Conservation (phyloP, 768 basidiomycete genomes). For the Rhodotorula babjevae region DNA sequence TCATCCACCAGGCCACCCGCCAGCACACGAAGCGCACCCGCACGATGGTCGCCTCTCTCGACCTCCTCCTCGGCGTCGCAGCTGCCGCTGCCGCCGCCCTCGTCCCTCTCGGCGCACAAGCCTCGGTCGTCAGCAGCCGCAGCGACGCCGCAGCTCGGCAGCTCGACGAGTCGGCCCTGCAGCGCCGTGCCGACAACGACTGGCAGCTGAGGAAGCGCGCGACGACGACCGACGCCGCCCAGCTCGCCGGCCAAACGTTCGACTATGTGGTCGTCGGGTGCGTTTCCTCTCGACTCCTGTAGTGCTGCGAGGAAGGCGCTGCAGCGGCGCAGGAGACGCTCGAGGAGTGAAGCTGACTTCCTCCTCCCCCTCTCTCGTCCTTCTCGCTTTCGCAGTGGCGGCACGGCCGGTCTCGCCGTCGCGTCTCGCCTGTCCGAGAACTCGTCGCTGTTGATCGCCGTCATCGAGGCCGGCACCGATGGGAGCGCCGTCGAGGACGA, state of each 20-base stretch:
- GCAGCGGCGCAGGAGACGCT: too few species aligned
- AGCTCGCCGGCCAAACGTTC: conserved; percentile 27
- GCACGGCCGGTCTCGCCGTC: conserved; percentile 46
- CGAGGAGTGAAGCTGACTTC: too few species aligned
- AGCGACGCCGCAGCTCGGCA: background rate
- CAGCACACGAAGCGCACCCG: background rate
- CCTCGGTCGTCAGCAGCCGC: background rate
- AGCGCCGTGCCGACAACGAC: conserved; percentile 1
- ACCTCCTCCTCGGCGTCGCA: background rate
- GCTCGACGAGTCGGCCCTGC: background rate
- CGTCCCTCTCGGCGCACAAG: background rate
- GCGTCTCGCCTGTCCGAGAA: conserved; percentile 45
- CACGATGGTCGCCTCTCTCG: background rate
- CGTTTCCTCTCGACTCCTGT: background rate
- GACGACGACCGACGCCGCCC: conserved; percentile 14
- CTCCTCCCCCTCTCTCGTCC: too few species aligned
- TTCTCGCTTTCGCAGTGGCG: conserved; percentile 24
- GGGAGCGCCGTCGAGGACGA: conserved; percentile 33
- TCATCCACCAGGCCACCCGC: too few species aligned
- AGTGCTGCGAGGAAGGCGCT: too few species aligned
- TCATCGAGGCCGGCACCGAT: conserved; percentile 46
- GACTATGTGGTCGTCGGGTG: conserved; percentile 40
- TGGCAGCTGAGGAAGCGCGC: conserved; percentile 21
- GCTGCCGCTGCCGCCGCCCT: background rate
- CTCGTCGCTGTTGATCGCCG: conserved; percentile 31